Conservation (phyloP, 768 basidiomycete species). For the Naganishia randhawae region DNA sequence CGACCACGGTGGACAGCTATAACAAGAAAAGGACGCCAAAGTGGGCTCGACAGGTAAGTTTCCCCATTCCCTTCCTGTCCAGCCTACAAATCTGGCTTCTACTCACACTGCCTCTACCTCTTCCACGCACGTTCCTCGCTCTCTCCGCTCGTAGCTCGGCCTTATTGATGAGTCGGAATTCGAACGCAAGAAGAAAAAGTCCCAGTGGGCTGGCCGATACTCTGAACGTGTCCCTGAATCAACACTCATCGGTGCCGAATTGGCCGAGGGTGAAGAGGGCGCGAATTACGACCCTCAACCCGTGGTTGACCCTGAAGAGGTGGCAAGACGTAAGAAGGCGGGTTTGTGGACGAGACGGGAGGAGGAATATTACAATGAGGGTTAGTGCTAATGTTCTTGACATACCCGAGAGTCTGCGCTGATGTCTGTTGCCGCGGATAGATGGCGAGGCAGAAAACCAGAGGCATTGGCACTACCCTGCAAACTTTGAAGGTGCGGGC, state of each 20-base stretch:
- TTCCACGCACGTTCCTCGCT: neutral
- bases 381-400: constrained; percentile 32
- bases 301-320: constrained; percentile 34
- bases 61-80: neutral
- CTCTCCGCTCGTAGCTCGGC: constrained; percentile 60
- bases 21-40: constrained; percentile 88
- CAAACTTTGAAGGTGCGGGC: constrained; percentile 51
- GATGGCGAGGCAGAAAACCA: constrained; percentile 43
- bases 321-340: constrained; percentile 39
- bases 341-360: constrained; percentile 47
- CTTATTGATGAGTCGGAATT: constrained; percentile 77
- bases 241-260: constrained; percentile 64
- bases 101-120: neutral
- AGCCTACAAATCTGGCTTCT: neutral
- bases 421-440: neutral
- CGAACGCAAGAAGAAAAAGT: constrained; percentile 71
- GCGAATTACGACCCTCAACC: constrained; percentile 42
- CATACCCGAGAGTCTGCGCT: neutral
- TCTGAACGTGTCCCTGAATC: constrained; percentile 72
- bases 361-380: constrained; percentile 49
- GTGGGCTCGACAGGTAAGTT: constrained; percentile 62
- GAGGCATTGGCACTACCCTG: constrained; percentile 50
- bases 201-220: constrained; percentile 82
- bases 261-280: constrained; percentile 71
- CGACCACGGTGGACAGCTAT: constrained; percentile 53